phyloP scores from a whole-genome alignment of 1,284 basidiomycete species.

The Malassezia sp. region DNA sequence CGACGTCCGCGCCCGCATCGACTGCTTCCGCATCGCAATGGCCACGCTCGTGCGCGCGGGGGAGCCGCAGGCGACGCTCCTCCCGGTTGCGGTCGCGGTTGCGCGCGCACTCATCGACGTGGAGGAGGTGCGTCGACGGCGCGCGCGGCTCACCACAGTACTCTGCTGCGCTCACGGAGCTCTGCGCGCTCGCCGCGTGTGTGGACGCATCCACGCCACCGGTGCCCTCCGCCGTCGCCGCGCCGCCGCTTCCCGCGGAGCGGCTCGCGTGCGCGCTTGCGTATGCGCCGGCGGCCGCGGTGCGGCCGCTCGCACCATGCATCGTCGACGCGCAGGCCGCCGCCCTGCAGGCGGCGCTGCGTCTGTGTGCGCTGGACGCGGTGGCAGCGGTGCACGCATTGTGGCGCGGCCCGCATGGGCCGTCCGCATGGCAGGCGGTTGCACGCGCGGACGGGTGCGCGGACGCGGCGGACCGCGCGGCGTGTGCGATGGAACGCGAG shows the following conservation, averaged over 20 bases:
- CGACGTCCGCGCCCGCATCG: not conserved
- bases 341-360: slow-evolving; percentile 15
- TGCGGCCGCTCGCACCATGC: no score
- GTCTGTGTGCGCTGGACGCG: not conserved
- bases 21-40: slow-evolving; percentile 13
- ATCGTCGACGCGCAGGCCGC: slow-evolving; percentile 11
- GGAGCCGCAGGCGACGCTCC: not conserved
- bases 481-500: slow-evolving; percentile 23
- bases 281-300: not conserved
- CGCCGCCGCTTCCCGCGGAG: not conserved
- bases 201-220: not conserved
- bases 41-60: not conserved
- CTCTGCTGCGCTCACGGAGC: slow-evolving; percentile 10
- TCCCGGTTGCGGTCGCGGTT: slow-evolving; percentile 8
- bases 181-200: not conserved
- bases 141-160: not conserved
- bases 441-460: slow-evolving; percentile 11
- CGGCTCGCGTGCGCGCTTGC: not conserved
- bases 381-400: not conserved
- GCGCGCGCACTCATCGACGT: not conserved
- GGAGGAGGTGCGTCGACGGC: not conserved
- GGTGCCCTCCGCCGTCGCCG: not conserved
- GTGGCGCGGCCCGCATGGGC: not conserved
- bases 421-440: slow-evolving; percentile 14
- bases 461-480: slow-evolving; percentile 21